Conservation (phyloP, 225 moss, liverwort and hornwort genomes). For the Pseudoscleropodium purum region DNA sequence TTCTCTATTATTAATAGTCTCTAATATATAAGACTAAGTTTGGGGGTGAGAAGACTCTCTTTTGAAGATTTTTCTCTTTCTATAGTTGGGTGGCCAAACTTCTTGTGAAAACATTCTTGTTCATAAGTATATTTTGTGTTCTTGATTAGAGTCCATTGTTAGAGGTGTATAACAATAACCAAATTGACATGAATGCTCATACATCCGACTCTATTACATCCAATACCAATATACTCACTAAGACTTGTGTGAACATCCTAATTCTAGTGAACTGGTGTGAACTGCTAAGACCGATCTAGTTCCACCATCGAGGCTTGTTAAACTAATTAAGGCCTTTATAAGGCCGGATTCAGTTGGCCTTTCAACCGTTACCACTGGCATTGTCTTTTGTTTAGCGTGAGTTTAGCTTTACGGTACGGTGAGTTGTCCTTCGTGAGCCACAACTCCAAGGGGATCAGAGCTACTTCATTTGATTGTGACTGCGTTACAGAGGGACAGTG, state of each 20-base stretch:
- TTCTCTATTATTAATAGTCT: no score
- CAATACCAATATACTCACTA: not conserved
- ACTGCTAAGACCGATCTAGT: not conserved
- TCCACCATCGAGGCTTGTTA: not conserved
- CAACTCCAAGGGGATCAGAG: not conserved
- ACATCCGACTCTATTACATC: not conserved
- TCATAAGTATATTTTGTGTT: no score
- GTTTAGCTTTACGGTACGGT: not conserved
- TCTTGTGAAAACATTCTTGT: no score
- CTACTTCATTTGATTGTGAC: not conserved
- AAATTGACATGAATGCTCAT: not conserved
- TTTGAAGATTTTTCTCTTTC: no score
- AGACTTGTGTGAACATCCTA: not conserved
- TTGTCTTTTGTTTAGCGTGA: not conserved
- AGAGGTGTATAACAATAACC: not conserved
- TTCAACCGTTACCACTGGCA: not conserved
- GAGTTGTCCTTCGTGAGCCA: no score
- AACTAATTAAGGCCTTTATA: no score
- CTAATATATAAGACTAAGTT: no score
- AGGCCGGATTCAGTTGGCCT: not conserved
- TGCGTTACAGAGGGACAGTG: not conserved
- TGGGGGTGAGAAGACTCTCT: no score
- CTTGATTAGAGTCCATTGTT: no score
- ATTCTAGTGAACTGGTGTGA: not conserved
- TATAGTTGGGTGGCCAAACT: no score